Evolutionary conservation across 2,329 filamentous ascomycete species (phyloP).

Genomic region (Aaosphaeria arxii): DNA sequence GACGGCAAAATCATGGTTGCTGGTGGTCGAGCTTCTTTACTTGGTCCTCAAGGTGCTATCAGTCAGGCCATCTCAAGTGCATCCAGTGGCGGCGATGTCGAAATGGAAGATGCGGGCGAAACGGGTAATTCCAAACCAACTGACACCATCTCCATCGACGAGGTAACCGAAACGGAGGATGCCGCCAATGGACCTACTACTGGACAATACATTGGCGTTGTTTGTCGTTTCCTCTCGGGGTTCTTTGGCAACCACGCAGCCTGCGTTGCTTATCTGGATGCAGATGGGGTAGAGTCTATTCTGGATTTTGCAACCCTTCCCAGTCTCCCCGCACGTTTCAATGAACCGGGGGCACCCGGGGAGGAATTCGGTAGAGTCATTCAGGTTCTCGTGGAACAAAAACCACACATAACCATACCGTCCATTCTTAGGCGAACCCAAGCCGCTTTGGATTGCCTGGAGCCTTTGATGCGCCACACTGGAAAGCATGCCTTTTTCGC

Average conservation of each 20-base stretch:
- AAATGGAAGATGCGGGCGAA: slow-evolving; percentile 58
- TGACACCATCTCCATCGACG: slow-evolving; percentile 30
- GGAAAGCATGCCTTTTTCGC: slow-evolving; percentile 65
- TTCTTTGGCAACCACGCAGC: slow-evolving; percentile 74
- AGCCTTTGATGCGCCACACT: slow-evolving; percentile 59
- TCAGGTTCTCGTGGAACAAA: slow-evolving; percentile 74
- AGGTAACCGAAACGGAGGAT: slow-evolving; percentile 48
- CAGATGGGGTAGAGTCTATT: slow-evolving; percentile 77
- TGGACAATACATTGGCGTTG: slow-evolving; percentile 71
- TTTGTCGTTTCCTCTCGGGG: slow-evolving; percentile 72
- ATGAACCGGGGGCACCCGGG: slow-evolving; percentile 58
- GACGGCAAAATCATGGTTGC: slow-evolving; percentile 60
- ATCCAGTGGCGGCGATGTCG: slow-evolving; percentile 51
- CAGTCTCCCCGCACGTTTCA: slow-evolving; percentile 72
- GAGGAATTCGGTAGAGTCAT: slow-evolving; percentile 72
- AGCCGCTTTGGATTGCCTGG: slow-evolving; percentile 63
- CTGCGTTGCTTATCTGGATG: slow-evolving; percentile 70
- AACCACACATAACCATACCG: slow-evolving; percentile 76
- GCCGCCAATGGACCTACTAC: slow-evolving; percentile 50
- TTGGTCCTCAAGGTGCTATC: slow-evolving; percentile 41
- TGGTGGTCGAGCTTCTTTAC: slow-evolving; percentile 48
- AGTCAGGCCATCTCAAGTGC: slow-evolving; percentile 8
- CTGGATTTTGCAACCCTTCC: slow-evolving; percentile 81
- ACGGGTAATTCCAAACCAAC: slow-evolving; percentile 3
- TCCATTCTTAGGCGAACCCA: slow-evolving; percentile 75